Evolutionary conservation across 129 eudicot genomes (phyloP).

Genomic region (Pulicaria dysenterica): DNA sequence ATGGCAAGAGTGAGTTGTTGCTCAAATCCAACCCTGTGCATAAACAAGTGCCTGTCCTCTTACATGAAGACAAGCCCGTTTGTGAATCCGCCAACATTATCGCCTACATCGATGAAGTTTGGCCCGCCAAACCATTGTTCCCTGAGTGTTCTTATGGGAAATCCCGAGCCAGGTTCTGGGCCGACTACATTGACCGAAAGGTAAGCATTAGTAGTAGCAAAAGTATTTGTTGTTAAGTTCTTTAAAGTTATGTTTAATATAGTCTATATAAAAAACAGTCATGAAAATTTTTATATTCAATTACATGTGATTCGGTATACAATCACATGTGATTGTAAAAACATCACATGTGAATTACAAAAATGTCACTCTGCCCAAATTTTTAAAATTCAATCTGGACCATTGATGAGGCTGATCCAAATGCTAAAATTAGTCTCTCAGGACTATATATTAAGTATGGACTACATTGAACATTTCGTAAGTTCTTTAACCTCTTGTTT

Average conservation of each 20-base stretch:
- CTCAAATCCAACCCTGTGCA: conserved; percentile 64
- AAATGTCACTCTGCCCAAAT: no score
- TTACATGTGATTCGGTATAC: no score
- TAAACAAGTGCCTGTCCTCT: conserved; percentile 64
- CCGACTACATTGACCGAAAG: conserved; percentile 73
- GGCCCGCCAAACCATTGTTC: conserved; percentile 52
- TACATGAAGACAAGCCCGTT: conserved; percentile 58
- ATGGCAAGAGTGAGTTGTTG: conserved; percentile 67
- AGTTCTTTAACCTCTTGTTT: background rate
- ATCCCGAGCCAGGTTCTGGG: conserved; percentile 68
- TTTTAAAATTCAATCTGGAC: no score
- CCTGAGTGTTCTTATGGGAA: conserved; percentile 49
- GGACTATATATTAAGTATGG: no score
- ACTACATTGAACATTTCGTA: no score
- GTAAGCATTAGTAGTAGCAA: conserved; percentile 22
- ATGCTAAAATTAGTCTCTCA: no score
- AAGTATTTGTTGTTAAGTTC: background rate
- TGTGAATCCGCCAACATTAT: conserved; percentile 66
- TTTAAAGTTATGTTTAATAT: no score
- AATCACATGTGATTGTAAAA: no score
- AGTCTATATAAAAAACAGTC: no score
- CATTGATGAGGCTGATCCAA: no score
- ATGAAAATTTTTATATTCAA: no score
- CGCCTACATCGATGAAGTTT: conserved; percentile 63
- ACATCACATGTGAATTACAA: no score